Evolutionary conservation across 257 asterid genomes (phyloP).

Genomic region (Lithospermum erythrorhizon): DNA sequence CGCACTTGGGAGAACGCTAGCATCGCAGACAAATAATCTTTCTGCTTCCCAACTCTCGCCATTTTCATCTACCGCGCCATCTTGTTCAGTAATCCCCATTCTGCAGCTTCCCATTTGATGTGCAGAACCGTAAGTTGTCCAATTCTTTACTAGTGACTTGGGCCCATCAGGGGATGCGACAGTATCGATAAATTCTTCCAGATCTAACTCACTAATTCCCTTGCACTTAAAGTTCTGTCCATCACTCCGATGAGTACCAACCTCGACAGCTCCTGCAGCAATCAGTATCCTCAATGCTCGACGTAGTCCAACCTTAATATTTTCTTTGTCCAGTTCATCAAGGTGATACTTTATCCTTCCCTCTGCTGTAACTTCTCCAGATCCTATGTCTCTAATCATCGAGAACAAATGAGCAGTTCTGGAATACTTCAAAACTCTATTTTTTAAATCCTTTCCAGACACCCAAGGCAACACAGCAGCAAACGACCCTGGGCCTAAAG

Average conservation of each 20-base stretch:
- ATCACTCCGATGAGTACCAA: slow-evolving; percentile 68
- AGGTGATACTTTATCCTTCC: slow-evolving; percentile 45
- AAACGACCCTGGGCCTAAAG: slow-evolving; percentile 58
- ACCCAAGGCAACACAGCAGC: slow-evolving; percentile 59
- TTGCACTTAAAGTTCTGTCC: slow-evolving; percentile 50
- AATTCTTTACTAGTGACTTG: slow-evolving; percentile 33
- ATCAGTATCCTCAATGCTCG: slow-evolving; percentile 44
- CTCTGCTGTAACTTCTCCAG: slow-evolving; percentile 29
- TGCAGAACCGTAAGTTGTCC: slow-evolving; percentile 62
- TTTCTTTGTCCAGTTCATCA: slow-evolving; percentile 35
- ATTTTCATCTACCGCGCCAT: slow-evolving; percentile 63
- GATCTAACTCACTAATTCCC: slow-evolving; percentile 28
- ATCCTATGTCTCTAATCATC: slow-evolving; percentile 52
- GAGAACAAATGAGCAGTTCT: slow-evolving; percentile 63
- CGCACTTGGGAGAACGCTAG: slow-evolving; percentile 68
- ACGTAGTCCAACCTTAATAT: slow-evolving; percentile 36
- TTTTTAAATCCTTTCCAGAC: slow-evolving; percentile 43
- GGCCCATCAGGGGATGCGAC: slow-evolving; percentile 57
- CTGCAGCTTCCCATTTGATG: slow-evolving; percentile 96
- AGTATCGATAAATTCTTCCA: slow-evolving; percentile 45
- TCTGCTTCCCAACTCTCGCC: slow-evolving; percentile 94
- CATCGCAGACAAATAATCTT: slow-evolving; percentile 77
- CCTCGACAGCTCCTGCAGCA: slow-evolving; percentile 81
- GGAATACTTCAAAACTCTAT: slow-evolving; percentile 33
- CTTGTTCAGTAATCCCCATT: slow-evolving; percentile 48